Base-by-base conservation (phyloP, 768 basidiomycete species). In the Russula compacta region DNA sequence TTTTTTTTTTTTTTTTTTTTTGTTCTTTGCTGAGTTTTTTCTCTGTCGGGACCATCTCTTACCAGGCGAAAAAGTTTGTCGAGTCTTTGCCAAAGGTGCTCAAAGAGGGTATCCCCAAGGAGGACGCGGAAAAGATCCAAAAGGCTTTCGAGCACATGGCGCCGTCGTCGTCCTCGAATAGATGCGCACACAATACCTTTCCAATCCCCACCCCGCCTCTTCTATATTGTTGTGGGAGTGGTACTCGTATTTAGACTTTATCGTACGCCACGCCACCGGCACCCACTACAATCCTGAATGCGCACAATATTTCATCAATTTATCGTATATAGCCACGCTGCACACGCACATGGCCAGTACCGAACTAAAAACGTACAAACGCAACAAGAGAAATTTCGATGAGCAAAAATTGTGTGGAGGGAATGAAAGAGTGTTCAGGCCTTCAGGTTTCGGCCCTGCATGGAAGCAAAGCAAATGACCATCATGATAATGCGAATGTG, bases 11-110 rank as follows among this genome's bases (percentile, higher is more conserved):
- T 4, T 12, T 33, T 40, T 39, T 32, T 32, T 14, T 4, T 10
- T 24, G 8, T 40, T 12, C 24, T 32, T 42, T 38, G 39, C 15
- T 51, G 42, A 36, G 19, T 35, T 4, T 15, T 10, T 32, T 8
- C 17, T 29, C 35, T 24, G 40, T 4, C 36, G 35, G 15, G 19
- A 40, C 12, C n/a, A 4, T 60, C 63, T 60, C 63, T 70, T 29
- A 29, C 24, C 24, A 99, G 97, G 97, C 97, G 29, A 99, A 99
- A 83, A 99, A 97, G 76, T 95, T 98, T 69, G 97, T 98, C 48
- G 97, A 99, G 75, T 92, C 92, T 17, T 74, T 91, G 66, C 97
- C 97, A 24, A 87, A 98, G 75, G 76, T 87, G 5, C 77, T 99
- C 69, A 99, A 98, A 76, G 97, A 98, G 76, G 91, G 91, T 72